Evolutionary conservation across 495 filamentous ascomycete species (phyloP).

Genomic region (Aspergillus hancockii): DNA sequence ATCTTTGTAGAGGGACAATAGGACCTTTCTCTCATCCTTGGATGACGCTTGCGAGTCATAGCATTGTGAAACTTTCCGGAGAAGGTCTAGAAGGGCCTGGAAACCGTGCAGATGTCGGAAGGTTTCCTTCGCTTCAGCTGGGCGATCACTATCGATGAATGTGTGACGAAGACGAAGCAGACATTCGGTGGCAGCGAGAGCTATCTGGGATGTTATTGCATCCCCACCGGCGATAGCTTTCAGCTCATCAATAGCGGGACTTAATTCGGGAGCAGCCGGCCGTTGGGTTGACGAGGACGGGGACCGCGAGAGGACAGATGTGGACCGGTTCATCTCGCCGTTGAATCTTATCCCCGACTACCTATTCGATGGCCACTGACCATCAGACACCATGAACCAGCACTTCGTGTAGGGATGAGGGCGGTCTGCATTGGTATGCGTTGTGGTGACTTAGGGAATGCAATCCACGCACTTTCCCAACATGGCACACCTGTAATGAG

Average conservation of each 20-base stretch:
- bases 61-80: constrained; percentile 67
- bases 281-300: constrained; percentile 60
- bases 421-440: constrained; percentile 47
- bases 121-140: constrained; percentile 63
- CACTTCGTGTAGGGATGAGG: constrained; percentile 34
- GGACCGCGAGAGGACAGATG: constrained; percentile 59
- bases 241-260: constrained; percentile 58
- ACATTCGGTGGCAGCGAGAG: constrained; percentile 39
- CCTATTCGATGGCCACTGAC: constrained; percentile 39
- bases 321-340: constrained; percentile 40
- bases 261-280: constrained; percentile 57
- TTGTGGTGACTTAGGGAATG: constrained; percentile 17
- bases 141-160: constrained; percentile 52
- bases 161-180: constrained; percentile 55
- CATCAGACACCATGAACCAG: constrained; percentile 44
- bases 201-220: constrained; percentile 27
- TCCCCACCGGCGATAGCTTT: constrained; percentile 28
- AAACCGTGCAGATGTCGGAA: constrained; percentile 86
- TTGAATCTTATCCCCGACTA: constrained; percentile 41
- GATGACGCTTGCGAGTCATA: constrained; percentile 59
- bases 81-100: constrained; percentile 65
- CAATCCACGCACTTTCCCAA: constrained; percentile 13
- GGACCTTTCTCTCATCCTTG: constrained; percentile 57
- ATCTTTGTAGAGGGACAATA: constrained; percentile 71
- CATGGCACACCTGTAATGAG: constrained; percentile 17